Evolutionary conservation across 306 rosid species (phyloP), one percentile per base, ranked within the genome.

Genomic region (Acacia crassicarpa): DNA sequence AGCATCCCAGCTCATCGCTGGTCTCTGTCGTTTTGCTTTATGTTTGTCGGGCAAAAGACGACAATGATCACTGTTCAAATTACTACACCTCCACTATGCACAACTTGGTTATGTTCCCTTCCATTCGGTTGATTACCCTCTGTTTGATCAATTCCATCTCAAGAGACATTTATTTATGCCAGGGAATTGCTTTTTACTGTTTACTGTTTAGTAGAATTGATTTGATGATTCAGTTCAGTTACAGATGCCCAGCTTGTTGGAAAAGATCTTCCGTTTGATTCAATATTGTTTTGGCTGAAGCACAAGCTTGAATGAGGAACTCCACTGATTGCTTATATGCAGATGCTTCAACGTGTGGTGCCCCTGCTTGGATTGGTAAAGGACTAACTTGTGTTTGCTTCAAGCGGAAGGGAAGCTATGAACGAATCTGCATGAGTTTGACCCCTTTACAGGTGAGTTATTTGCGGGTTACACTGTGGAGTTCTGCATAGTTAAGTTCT

Each of bases 361-460:
- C 94, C 27, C 91, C 94, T 7, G 75, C 89, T 19, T 90, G 97
- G 97, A 94, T 94, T 75, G 97, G 92, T 27, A 94, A 90, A 83
- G 97, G 98, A 63, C 90, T 94, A 67, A 89, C 92, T 69, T 91
- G 97, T 86, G 97, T 92, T 82, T 94, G 98, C 89, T 94, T 94
- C 92, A 92, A 90, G 89, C 83, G 89, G 48, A 92, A 86, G 89
- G 98, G 96, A 85, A 87, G 77, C 71, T 87, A 85, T 70, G 89
- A 92, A 45, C 81, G 90, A 46, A 76, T 94, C 78, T 91, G 91
- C 87, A 76, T 87, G 44, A 89, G 74, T 86, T 84, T 91, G 88
- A 92, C 93, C 53, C 97, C 95, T 76, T 84, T 84, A 48, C 95
- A 92, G 98, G 98, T 87, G 69, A 78, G 88, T 85, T 45, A 1